Percentiles rank a stretch among this genome's conserved stretches.
Conservation (phyloP, 495 filamentous ascomycete genomes). For the Aspergillus cristatus region DNA sequence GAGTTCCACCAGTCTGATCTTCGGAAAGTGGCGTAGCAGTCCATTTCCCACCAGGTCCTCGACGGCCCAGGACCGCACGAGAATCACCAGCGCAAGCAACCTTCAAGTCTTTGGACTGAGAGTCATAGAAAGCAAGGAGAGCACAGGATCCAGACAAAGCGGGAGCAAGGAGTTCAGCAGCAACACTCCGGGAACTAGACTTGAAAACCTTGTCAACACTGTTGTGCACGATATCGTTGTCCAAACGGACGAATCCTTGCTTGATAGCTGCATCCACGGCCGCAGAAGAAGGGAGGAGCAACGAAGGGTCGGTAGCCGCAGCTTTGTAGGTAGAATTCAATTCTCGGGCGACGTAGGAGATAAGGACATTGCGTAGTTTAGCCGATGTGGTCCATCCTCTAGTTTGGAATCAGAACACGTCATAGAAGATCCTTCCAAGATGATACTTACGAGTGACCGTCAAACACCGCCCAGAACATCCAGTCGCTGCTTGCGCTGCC, state of each 20-base stretch:
- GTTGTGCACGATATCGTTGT: conserved; percentile 86
- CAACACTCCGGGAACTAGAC: conserved; percentile 73
- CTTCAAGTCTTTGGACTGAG: conserved; percentile 66
- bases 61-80: conserved; percentile 80
- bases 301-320: conserved; percentile 51
- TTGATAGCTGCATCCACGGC: conserved; percentile 90
- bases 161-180: conserved; percentile 84
- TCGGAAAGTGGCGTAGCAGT: conserved; percentile 78
- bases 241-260: conserved; percentile 75
- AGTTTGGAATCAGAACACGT: conserved; percentile 9
- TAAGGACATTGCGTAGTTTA: conserved; percentile 84
- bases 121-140: conserved; percentile 93
- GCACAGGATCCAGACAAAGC: conserved; percentile 94
- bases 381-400: conserved; percentile 98
- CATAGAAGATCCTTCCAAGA: background rate
- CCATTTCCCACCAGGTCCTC: conserved; percentile 77
- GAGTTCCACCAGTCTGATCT: conserved; percentile 85
- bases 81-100: conserved; percentile 95
- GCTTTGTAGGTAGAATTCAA: conserved; percentile 87
- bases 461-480: conserved; percentile 99
- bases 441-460: conserved; percentile 74
- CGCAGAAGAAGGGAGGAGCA: conserved; percentile 55
- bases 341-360: conserved; percentile 86
- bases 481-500: conserved; percentile 66
- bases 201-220: conserved; percentile 82